Evolutionary conservation across 2,329 filamentous ascomycete genomes (phyloP).

Genomic region (Pseudogymnoascus sp.): DNA sequence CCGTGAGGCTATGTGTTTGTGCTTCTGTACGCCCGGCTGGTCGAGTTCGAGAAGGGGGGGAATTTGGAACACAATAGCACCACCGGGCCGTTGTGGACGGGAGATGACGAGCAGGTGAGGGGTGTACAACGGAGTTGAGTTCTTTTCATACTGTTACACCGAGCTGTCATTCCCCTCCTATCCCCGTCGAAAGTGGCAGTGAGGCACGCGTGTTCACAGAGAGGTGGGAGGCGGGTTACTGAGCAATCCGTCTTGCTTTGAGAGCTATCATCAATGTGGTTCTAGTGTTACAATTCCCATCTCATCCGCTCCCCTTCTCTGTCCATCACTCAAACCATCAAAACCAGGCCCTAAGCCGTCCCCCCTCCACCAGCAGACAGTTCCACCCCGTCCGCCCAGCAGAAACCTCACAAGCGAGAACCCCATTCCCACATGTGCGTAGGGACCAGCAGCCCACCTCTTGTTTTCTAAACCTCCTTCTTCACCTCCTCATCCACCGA

Average conservation of each 20-base stretch:
- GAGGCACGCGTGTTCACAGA: not conserved
- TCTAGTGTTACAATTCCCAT: not conserved
- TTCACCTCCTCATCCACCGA: conserved; percentile 29
- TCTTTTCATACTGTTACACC: not conserved
- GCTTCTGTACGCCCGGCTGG: not conserved
- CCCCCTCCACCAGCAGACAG: not conserved
- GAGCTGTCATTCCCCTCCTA: not conserved
- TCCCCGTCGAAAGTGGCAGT: no score
- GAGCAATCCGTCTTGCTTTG: not conserved
- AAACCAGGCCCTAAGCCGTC: not conserved
- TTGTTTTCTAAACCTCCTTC: conserved; percentile 34
- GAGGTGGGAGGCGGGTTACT: not conserved
- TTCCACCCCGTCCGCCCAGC: not conserved
- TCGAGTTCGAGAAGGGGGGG: not conserved
- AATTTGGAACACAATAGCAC: not conserved
- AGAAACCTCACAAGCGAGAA: not conserved
- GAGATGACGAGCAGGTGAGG: not conserved
- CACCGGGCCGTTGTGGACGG: not conserved
- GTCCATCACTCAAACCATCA: not conserved
- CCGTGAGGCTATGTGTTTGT: not conserved
- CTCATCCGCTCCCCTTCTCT: not conserved
- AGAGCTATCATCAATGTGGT: not conserved
- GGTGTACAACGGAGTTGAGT: not conserved
- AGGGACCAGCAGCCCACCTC: not conserved
- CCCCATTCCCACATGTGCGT: no score